These are phyloP conservation scores for Chaetomium sp. DNA, from an alignment of 2,329 filamentous ascomycete genomes.

Conservation along the genomic window DNA sequence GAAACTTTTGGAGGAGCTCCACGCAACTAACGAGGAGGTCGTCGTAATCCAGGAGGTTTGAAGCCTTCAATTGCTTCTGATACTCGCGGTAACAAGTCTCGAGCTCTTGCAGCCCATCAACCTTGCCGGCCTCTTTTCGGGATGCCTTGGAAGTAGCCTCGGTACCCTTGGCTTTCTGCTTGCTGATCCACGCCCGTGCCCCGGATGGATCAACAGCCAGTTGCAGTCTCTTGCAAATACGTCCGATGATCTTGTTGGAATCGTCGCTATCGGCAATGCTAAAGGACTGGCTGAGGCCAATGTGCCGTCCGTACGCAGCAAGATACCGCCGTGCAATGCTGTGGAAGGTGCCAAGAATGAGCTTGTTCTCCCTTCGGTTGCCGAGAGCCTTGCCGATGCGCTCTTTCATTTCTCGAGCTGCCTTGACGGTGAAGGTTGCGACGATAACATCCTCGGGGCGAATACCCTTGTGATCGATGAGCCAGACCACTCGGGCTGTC, in stretches of 20 bases:
- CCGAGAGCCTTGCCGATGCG: slow-evolving; percentile 79
- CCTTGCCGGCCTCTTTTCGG: slow-evolving; percentile 35
- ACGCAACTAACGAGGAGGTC: slow-evolving; percentile 81
- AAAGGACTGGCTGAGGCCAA: slow-evolving; percentile 77
- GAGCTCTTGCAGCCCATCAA: slow-evolving; percentile 48
- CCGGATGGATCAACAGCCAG: slow-evolving; percentile 61
- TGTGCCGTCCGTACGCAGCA: slow-evolving; percentile 72
- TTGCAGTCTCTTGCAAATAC: slow-evolving; percentile 71
- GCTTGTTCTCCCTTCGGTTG: slow-evolving; percentile 62
- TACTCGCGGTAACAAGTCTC: slow-evolving; percentile 67
- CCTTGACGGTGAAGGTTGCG: slow-evolving; percentile 95
- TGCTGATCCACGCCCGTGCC: slow-evolving; percentile 71
- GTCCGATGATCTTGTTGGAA: slow-evolving; percentile 68
- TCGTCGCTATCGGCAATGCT: slow-evolving; percentile 84
- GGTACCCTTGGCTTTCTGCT: slow-evolving; percentile 53
- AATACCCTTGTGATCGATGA: slow-evolving; percentile 65
- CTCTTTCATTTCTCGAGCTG: slow-evolving; percentile 86
- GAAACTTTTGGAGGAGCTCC: slow-evolving; percentile 65
- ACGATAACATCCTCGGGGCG: slow-evolving; percentile 85
- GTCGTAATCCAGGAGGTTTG: slow-evolving; percentile 89
- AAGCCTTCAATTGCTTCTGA: slow-evolving; percentile 63
- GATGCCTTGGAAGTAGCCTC: slow-evolving; percentile 28
- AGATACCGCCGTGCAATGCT: slow-evolving; percentile 85
- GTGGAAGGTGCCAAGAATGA: slow-evolving; percentile 91
- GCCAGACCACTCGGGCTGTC: slow-evolving; percentile 84